A percentile compares a stretch with the other conserved stretches of the same genome.
Conservation (phyloP, 805 yeast species). For the Ogataea siamensis region DNA sequence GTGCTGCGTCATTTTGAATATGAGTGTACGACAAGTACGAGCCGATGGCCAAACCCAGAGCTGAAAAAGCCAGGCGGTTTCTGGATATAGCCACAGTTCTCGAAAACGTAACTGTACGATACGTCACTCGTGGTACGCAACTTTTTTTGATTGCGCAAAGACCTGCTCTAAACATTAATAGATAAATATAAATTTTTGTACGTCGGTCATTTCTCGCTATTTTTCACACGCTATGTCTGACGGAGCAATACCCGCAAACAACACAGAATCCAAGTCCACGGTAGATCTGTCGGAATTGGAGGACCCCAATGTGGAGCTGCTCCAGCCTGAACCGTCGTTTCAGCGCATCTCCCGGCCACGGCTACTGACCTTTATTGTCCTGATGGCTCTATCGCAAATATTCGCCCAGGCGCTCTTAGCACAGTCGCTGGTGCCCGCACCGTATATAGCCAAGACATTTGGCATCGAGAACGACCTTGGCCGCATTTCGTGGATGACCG, state of each 20-base stretch:
- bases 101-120: no score
- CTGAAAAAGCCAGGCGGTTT: background rate
- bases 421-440: slow-evolving; percentile 31
- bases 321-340: slow-evolving; percentile 18
- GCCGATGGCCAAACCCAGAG: slow-evolving; percentile 2
- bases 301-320: background rate
- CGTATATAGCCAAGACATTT: slow-evolving; percentile 32
- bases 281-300: background rate
- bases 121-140: background rate
- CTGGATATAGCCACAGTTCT: no score
- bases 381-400: slow-evolving; percentile 33
- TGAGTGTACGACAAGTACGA: slow-evolving; percentile 1
- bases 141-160: background rate
- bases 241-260: background rate
- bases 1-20: slow-evolving; percentile 15
- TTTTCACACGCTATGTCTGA: background rate
- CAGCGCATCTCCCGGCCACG: slow-evolving; percentile 19
- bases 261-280: background rate
- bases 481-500: slow-evolving; percentile 62
- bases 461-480: slow-evolving; percentile 29
- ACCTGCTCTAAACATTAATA: background rate
- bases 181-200: background rate
- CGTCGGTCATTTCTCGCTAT: slow-evolving; percentile 1
- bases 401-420: slow-evolving; percentile 39
- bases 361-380: slow-evolving; percentile 16